Base-by-base conservation (phyloP, 345 rosid genomes). In the Eucalyptus grandis region DNA sequence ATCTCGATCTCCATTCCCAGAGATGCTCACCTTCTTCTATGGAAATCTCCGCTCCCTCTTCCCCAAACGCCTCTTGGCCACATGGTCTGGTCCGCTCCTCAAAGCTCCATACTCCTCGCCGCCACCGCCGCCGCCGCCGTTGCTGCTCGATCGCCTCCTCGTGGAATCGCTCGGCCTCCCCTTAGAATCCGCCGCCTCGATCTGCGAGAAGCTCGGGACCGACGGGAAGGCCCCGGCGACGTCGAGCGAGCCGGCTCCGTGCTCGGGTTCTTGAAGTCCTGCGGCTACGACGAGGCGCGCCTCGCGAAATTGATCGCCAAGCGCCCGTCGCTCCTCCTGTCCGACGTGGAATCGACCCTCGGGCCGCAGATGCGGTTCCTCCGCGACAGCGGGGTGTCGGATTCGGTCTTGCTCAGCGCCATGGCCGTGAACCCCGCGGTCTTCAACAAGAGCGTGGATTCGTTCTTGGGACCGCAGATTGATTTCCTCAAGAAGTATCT, bases 291-390 rank as follows among this genome's bases (percentile, higher is more conserved):
- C 43, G 88, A 80, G 19, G 50, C 89, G 47, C 89, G 88, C 22
- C 53, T 91, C 44, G 89, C 91, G 77, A 46, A 49, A 53, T 27
- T 91, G 54, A 40, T 90, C 56, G 40, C 86, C 7, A 86, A 62
- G 56, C 69, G 37, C 1, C 91, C 91, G 53, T 13, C 12, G 21
- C 30, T 91, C 40, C 90, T 90, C 77, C 86, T 72, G 14, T 88
- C 80, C 80, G 50, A 86, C 16, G 56, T 88, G 26, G 65, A 88
- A 2, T 53, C 46, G 81, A 91, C 86, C 47, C 90, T 91, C 8
- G 67, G 62, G 81, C 92, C 89, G n/a, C 88, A 90, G 87, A 69
- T 91, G n/a, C 91, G 90, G 69, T 90, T 54, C 65, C 50, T 91
- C 27, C 62, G 60, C 30, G 34, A 81, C 3, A 65, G 49, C 14